Base-by-base conservation (phyloP, 2,329 filamentous ascomycete species). In the Furcasterigmium sp. region DNA sequence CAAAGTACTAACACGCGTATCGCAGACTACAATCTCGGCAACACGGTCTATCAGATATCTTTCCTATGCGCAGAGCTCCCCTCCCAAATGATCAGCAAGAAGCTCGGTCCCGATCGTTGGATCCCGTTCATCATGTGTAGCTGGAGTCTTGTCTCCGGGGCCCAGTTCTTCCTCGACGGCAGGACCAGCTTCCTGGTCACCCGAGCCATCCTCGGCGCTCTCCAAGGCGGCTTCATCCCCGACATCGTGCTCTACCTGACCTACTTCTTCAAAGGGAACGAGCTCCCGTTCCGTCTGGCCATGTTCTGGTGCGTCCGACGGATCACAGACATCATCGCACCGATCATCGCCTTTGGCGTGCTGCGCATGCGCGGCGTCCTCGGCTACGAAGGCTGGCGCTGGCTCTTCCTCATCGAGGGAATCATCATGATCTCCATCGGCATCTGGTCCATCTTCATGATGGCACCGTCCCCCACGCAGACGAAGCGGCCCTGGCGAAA, bases 41-140 rank as follows among this genome's bases (percentile, higher is more conserved):
- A 79, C 52, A 76, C 72, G 0, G 67, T 81, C 37, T 80, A 78
- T 49, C 64, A 69, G 1, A 55, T 78, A 4, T 67, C 68, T 0
- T 81, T 81, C 49, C 58, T 82, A 2, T 58, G 69, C 5, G 76
- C 79, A 0, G 80, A 84, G 51, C 59, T 84, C 2, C 80, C 80
- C 0, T 82, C 78, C 0, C 78, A 83, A 52, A 65, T 84, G 8
- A 53, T 83, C 13, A 73, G 69, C 35, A 84, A 84, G 56, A 73
- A 71, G 52, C 49, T 66, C 2, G 62, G 48, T 7, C 50, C 49
- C 1, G 61, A 64, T 39, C 53, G 57, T 4, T 65, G 63, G 62
- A 55, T 57, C 26, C 54, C 54, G 1, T 46, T 52, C 23, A 51
- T 52, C 25, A 53, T 54, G 39, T 42, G 50, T 41, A 52, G 46